Conservation (phyloP, 2,329 filamentous ascomycete species). For the Exophiala calicioides region DNA sequence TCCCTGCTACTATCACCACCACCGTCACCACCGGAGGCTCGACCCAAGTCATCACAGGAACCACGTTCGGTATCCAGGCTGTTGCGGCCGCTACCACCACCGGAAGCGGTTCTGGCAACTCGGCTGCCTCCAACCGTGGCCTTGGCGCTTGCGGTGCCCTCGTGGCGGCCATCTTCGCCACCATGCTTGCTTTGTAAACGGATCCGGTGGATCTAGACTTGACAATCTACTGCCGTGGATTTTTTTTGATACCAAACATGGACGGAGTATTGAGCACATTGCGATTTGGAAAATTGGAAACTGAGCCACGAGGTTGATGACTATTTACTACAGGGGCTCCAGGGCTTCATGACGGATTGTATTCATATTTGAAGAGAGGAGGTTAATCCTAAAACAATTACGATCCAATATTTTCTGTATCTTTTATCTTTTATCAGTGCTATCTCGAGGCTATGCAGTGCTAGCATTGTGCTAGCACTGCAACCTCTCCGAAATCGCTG, state of each 20-base stretch:
- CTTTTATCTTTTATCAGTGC: too few relatives aligned
- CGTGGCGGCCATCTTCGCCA: conserved; percentile 27
- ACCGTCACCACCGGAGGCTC: conserved; percentile 24
- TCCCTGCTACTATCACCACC: conserved; percentile 31
- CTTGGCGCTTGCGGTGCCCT: conserved; percentile 26
- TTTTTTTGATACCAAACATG: conserved; percentile 13
- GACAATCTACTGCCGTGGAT: background rate
- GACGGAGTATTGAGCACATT: conserved; percentile 9
- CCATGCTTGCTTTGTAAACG: conserved; percentile 30
- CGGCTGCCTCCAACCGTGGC: conserved; percentile 22
- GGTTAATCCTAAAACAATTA: too few relatives aligned
- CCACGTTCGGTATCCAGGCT: conserved; percentile 33
- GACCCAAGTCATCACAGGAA: conserved; percentile 32
- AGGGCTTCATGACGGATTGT: conserved; percentile 6
- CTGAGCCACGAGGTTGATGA: conserved; percentile 11
- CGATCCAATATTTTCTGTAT: too few relatives aligned
- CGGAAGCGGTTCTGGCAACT: conserved; percentile 21
- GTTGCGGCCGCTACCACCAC: conserved; percentile 19
- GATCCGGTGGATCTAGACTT: background rate
- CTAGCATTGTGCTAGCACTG: too few relatives aligned
- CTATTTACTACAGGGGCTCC: conserved; percentile 1
- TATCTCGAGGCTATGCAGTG: too few relatives aligned
- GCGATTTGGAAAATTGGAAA: conserved; percentile 2
- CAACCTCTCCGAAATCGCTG: too few relatives aligned
- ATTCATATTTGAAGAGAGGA: conserved; percentile 5